Evolutionary conservation across 192 early-diverging fungal species (phyloP).

Genomic region (Rhizophlyctis rosea): DNA sequence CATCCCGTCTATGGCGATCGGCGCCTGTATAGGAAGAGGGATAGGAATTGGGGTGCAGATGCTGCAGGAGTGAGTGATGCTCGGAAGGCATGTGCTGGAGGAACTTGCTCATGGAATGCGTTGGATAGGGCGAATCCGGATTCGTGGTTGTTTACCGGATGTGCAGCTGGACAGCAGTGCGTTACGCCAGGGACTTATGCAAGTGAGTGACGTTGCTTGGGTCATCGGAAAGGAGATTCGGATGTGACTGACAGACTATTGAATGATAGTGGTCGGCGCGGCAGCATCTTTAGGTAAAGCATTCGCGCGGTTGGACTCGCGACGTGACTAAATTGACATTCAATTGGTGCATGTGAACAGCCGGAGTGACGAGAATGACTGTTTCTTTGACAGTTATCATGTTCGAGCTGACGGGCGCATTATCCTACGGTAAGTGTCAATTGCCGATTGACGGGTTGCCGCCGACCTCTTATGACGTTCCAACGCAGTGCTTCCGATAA

Average conservation of each 20-base stretch:
- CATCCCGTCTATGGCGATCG: slow-evolving; percentile 93
- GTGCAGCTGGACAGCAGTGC: slow-evolving; percentile 75
- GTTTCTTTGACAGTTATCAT: slow-evolving; percentile 84
- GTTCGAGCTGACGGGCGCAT: slow-evolving; percentile 96
- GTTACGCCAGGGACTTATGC: slow-evolving; percentile 96
- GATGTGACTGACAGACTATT: too few relatives aligned
- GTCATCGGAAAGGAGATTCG: too few relatives aligned
- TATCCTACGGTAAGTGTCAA: slow-evolving; percentile 67
- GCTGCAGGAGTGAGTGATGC: slow-evolving; percentile 44
- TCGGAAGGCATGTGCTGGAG: slow-evolving; percentile 6
- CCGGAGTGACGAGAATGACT: slow-evolving; percentile 87
- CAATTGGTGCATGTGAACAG: slow-evolving; percentile 28
- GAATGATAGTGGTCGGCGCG: slow-evolving; percentile 24
- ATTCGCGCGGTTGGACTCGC: too few relatives aligned
- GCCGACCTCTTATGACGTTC: not conserved
- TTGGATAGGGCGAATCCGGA: slow-evolving; percentile 39
- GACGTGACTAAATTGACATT: too few relatives aligned
- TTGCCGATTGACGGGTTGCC: not conserved
- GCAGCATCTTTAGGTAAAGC: slow-evolving; percentile 25
- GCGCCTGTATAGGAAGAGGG: slow-evolving; percentile 86
- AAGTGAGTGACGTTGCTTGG: slow-evolving; percentile 9
- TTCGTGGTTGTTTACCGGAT: slow-evolving; percentile 70
- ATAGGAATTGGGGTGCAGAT: slow-evolving; percentile 79
- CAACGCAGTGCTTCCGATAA: slow-evolving; percentile 49
- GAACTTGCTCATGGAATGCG: not conserved